These are phyloP conservation scores for Rhizoclosmatium sp. DNA, from an alignment of 192 early-diverging fungal species.

Conservation along the genomic window DNA sequence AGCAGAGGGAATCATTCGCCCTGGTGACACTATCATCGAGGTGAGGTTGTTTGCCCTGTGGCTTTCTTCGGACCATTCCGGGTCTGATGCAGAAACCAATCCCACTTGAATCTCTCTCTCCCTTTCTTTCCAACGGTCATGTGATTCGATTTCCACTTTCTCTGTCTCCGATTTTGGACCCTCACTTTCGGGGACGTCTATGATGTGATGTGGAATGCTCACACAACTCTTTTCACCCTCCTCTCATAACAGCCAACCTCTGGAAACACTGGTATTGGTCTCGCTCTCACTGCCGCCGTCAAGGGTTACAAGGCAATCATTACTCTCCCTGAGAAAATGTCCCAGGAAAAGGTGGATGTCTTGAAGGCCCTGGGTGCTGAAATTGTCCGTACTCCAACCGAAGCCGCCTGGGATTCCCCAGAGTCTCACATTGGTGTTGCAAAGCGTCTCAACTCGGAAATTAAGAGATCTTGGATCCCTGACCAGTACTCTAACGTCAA, in stretches of 20 bases:
- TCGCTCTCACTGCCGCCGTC: constrained; percentile 96
- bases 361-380: constrained; percentile 97
- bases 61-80: too few species aligned
- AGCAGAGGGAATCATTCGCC: constrained; percentile 86
- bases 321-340: constrained; percentile 99
- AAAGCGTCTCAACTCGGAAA: constrained; percentile 90
- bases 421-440: constrained; percentile 99
- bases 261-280: constrained; percentile 99
- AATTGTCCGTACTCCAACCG: constrained; percentile 98
- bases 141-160: not conserved
- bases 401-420: constrained; percentile 98
- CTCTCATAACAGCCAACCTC: constrained; percentile 77
- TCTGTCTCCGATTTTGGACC: not conserved
- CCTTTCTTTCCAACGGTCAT: too few species aligned
- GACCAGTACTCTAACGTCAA: constrained; percentile 97
- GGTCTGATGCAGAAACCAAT: too few species aligned
- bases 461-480: constrained; percentile 94
- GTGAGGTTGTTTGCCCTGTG: constrained; percentile 15
- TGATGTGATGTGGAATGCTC: not conserved
- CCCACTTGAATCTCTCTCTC: too few species aligned
- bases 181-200: not conserved
- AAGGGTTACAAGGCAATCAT: constrained; percentile 99
- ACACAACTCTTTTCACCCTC: not conserved
- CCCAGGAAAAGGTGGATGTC: constrained; percentile 98
- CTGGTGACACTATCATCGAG: constrained; percentile 96